Evolutionary conservation across 1,139 yeast genomes (phyloP).

Genomic region (Candida neerlandica): DNA sequence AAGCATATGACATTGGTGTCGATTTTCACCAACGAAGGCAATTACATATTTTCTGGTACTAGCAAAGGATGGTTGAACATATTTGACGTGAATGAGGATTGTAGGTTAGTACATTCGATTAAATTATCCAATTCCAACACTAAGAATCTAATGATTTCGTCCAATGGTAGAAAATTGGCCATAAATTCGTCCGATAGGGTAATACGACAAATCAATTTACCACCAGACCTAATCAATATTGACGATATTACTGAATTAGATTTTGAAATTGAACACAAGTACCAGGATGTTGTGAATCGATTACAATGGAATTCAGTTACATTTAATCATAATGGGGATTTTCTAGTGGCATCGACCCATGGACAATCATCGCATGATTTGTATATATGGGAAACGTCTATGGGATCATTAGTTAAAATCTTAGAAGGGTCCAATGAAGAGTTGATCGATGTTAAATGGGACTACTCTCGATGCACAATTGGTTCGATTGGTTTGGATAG

Average conservation of each 20-base stretch:
- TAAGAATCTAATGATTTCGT: constrained; percentile 66
- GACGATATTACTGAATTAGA: constrained; percentile 45
- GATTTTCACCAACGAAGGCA: constrained; percentile 47
- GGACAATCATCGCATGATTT: constrained; percentile 87
- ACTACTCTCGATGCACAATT: constrained; percentile 69
- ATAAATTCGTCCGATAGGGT: constrained; percentile 83
- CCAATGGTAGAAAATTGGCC: constrained; percentile 69
- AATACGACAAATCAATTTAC: constrained; percentile 67
- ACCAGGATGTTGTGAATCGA: constrained; percentile 88
- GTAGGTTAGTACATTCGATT: constrained; percentile 46
- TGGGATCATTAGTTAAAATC: constrained; percentile 86
- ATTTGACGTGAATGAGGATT: constrained; percentile 24
- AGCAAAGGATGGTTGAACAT: constrained; percentile 77
- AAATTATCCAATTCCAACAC: constrained; percentile 71
- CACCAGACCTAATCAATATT: constrained; percentile 51
- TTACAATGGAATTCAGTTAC: constrained; percentile 87
- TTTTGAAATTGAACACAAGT: constrained; percentile 74
- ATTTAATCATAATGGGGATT: constrained; percentile 80
- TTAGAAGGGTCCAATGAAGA: constrained; percentile 92
- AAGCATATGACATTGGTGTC: constrained; percentile 35
- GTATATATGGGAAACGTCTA: constrained; percentile 89
- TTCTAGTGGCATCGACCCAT: constrained; percentile 82
- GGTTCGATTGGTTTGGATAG: constrained; percentile 90
- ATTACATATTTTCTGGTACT: constrained; percentile 70
- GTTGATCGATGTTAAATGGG: constrained; percentile 84